Conservation (phyloP, 2,329 filamentous ascomycete species). For the Neophaeococcomyces aloes region DNA sequence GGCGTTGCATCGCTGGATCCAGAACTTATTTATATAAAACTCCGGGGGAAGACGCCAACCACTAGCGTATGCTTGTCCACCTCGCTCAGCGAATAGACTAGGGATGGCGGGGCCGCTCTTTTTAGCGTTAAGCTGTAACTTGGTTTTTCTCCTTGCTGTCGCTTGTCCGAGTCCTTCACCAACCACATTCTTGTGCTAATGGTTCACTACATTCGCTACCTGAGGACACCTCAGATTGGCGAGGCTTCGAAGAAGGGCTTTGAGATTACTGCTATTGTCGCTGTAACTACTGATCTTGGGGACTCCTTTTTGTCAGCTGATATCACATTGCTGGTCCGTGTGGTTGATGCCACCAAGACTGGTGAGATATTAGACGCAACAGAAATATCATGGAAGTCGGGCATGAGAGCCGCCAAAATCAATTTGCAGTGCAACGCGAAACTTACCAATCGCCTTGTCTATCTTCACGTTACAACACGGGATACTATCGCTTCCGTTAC, state of each 20-base stretch:
- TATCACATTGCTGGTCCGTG: conserved; percentile 27
- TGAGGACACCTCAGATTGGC: conserved; percentile 48
- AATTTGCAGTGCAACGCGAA: conserved; percentile 26
- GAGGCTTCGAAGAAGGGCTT: conserved; percentile 33
- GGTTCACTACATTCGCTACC: conserved; percentile 56
- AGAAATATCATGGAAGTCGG: conserved; percentile 34
- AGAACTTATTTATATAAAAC: no score
- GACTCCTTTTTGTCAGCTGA: conserved; percentile 50
- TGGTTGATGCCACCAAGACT: conserved; percentile 16
- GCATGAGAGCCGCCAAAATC: conserved; percentile 36
- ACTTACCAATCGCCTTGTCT: conserved; percentile 14
- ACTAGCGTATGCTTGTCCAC: no score
- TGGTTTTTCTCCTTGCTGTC: not conserved
- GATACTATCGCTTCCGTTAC: conserved; percentile 10
- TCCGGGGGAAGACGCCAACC: no score
- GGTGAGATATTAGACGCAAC: conserved; percentile 32
- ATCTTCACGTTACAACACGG: conserved; percentile 18
- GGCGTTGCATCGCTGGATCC: no score
- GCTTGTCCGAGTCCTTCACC: not conserved
- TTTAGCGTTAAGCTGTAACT: no score
- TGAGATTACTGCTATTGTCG: conserved; percentile 44
- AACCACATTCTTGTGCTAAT: conserved; percentile 27
- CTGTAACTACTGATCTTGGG: conserved; percentile 59
- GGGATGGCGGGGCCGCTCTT: no score
- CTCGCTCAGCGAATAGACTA: no score